Evolutionary conservation across 2,329 filamentous ascomycete species (phyloP), one percentile per base, ranked within the genome.

Genomic region (Calonectria pteridis): DNA sequence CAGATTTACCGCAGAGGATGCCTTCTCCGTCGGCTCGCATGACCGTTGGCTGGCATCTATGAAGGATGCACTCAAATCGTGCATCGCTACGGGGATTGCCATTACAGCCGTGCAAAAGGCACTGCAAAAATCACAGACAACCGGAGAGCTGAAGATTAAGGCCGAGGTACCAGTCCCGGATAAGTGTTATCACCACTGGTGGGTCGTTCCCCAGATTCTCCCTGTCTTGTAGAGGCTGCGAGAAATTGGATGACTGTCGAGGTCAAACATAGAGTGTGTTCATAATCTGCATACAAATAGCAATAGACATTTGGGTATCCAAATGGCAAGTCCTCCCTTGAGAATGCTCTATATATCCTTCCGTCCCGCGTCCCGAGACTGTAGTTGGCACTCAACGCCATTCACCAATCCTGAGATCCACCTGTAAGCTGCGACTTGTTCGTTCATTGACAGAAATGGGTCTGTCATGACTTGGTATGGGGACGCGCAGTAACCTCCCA

Each of bases 1-100:
- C 75, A 90, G 87, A 80, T 83, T 92, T 72, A 82, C 84, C 6
- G 85, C 87, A 16, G 81, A 85, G 69, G 89, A 90, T 43, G 87
- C 89, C 2, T 93, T 92, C 75, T 88, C 88, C 13, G 85, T 88
- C 35, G 88, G 89, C 13, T 89, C 88, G 55, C 89, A 93, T 77
- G 89, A 89, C 14, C 88, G 91, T 69, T 95, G 93, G 93, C 81
- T 89, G 23, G 85, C 85, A 28, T 87, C 90, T 28, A 86, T 90
- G 14, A 93, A 91, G 82, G 88, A 90, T 73, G 89, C 89, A 13
- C 87, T 94, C 78, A 92, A 91, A 79, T 91, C 93, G n/a, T 93
- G 92, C 77, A 95, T 96, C 74, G 91, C 91, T 11, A 88, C 93
- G 0, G 91, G 91, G 7, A 89, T 95, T 75, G 91, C 92, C 0